Base-by-base conservation (phyloP, 1,139 yeast species). In the Pichia sp. region DNA sequence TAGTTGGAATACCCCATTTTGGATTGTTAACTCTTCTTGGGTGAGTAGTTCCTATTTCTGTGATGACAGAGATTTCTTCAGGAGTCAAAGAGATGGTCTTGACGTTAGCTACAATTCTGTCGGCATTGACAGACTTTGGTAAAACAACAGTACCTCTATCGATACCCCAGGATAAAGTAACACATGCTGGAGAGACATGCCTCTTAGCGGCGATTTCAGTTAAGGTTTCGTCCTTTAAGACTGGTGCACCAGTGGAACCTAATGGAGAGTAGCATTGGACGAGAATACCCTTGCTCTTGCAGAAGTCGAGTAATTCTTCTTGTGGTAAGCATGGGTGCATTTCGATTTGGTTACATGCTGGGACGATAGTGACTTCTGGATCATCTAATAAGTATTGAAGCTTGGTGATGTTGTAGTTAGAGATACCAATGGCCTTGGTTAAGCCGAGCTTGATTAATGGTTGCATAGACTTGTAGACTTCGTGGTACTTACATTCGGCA, bases 261-360 rank as follows among this genome's bases (percentile, higher is more conserved):
- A 88, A 75, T 51, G 96, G 96, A 33, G 90, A 83, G 66, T 85
- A 88, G 34, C 93, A 91, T 64, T 86, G 86, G 46, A 83, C 63
- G 21, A 75, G 62, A 54, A 88, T 85, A 28, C 74, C 75, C 54
- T 85, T 70, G 21, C 69, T 61, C 52, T 75, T 69, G 62, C 79
- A 72, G 63, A 66, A 85, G 34, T 76, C 76, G 48, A 78, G 64
- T 52, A 87, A 71, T 52, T 85, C 84, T 36, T 66, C 70, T 64
- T 86, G 94, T 40, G 91, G 90, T 48, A 86, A 72, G 57, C 75
- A 75, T 48, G 93, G 94, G 63, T 87, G 95, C 48, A 80, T 66
- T 67, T 85, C 94, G 48, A 85, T 75, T 68, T 87, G 96, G 66
- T 84, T 81, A 45, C 71, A 81, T 31, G 80, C 90, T 22, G 96